A percentile compares a stretch with the other conserved stretches of the same genome.
phyloP scores from a whole-genome alignment of 2,329 filamentous ascomycete species.

The Monilinia fructigena region DNA sequence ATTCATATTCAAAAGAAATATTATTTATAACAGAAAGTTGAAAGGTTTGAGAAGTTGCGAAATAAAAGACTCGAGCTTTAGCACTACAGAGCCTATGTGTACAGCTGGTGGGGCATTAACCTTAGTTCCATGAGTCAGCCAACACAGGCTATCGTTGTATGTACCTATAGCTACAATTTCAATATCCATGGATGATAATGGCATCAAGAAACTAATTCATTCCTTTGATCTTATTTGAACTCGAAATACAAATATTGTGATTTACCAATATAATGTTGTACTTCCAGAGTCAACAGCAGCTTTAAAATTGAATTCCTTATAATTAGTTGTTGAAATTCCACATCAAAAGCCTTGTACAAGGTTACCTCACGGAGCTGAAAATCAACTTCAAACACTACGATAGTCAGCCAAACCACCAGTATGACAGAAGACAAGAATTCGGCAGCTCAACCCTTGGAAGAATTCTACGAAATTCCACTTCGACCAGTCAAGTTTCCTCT shows the following conservation, averaged over 20 bases:
- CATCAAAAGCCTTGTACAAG: background rate
- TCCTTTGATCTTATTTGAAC: background rate
- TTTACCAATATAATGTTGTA: background rate
- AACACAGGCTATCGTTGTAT: background rate
- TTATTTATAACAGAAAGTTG: too few relatives aligned
- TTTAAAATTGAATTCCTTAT: background rate
- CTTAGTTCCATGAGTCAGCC: background rate
- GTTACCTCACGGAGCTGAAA: background rate
- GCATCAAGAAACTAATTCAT: background rate
- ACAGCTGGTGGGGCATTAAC: background rate
- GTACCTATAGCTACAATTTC: background rate
- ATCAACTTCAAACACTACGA: background rate
- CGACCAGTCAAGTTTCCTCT: conserved; percentile 27
- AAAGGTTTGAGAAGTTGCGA: too few relatives aligned
- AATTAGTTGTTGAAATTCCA: background rate
- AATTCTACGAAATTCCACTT: conserved; percentile 7
- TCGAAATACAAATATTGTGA: background rate
- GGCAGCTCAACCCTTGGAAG: background rate
- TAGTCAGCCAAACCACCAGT: background rate
- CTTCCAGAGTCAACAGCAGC: too few relatives aligned
- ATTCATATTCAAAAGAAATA: too few relatives aligned
- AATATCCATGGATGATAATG: background rate
- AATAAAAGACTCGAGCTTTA: background rate
- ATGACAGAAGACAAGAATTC: background rate
- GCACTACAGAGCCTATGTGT: background rate